Evolutionary conservation across 139 green algal genomes (phyloP).

Genomic region (Chloropicon primus): DNA sequence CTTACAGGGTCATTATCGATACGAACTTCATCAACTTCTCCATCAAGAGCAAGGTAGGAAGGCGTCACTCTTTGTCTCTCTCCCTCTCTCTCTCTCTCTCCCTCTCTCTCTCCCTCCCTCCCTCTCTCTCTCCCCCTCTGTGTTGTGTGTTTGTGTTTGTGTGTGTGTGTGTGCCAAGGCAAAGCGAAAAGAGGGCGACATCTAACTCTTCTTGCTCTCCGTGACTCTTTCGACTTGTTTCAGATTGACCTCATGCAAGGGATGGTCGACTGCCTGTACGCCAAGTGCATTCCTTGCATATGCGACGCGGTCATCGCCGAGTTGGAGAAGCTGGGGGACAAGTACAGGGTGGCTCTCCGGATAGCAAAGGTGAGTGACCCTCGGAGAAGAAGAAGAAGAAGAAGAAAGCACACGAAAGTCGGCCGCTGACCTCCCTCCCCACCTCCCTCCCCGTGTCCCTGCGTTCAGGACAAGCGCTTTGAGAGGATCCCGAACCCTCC

Average conservation of each 20-base stretch:
- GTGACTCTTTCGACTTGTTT: no score
- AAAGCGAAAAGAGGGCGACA: no score
- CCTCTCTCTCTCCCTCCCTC: no score
- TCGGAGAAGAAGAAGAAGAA: background rate
- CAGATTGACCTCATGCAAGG: slow-evolving; percentile 81
- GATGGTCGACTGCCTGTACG: slow-evolving; percentile 99
- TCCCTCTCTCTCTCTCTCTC: background rate
- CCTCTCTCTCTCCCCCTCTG: no score
- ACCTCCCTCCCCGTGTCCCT: no score
- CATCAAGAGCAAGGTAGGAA: slow-evolving; percentile 89
- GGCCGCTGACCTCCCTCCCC: background rate
- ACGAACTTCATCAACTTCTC: slow-evolving; percentile 99
- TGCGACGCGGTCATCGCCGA: slow-evolving; percentile 93
- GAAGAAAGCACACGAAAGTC: background rate
- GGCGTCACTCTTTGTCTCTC: slow-evolving; percentile 7
- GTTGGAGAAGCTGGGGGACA: slow-evolving; percentile 95
- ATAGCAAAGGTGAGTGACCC: slow-evolving; percentile 67
- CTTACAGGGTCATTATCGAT: slow-evolving; percentile 94
- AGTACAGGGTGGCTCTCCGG: slow-evolving; percentile 95
- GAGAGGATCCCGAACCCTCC: slow-evolving; percentile 72
- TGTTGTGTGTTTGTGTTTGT: no score
- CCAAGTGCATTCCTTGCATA: slow-evolving; percentile 92
- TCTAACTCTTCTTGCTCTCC: no score
- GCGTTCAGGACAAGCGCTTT: slow-evolving; percentile 69
- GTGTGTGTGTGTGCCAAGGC: no score